These are phyloP conservation scores for Acephala macrosclerotiorum DNA, from an alignment of 2,329 filamentous ascomycete genomes.

Conservation along the genomic window DNA sequence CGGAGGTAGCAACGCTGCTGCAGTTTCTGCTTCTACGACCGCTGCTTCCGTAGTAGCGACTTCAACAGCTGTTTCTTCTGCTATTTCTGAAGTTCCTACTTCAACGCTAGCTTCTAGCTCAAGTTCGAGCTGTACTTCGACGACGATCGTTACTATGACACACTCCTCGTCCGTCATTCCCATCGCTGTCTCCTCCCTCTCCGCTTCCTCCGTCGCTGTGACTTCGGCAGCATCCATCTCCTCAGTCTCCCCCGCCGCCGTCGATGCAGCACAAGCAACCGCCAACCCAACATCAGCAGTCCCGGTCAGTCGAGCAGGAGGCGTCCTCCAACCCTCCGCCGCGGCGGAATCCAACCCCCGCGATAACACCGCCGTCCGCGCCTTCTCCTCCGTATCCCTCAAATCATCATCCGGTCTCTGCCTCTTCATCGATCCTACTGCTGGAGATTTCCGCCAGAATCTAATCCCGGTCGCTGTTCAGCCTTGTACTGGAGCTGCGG, in stretches of 20 bases:
- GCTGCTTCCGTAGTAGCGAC: constrained; percentile 9
- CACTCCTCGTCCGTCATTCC: not conserved
- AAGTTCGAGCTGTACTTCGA: constrained; percentile 16
- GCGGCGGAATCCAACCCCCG: constrained; percentile 54
- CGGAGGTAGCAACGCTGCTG: constrained; percentile 22
- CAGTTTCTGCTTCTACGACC: not conserved
- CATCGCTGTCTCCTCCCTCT: not conserved
- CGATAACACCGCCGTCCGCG: constrained; percentile 50
- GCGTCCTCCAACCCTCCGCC: constrained; percentile 56
- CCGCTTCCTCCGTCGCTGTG: constrained; percentile 1
- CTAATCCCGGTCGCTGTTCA: constrained; percentile 51
- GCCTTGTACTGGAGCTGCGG: constrained; percentile 47
- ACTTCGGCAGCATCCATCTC: constrained; percentile 14
- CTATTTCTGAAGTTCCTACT: constrained; percentile 9
- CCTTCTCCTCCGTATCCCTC: constrained; percentile 49
- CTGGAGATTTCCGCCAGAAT: constrained; percentile 54
- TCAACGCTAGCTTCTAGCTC: constrained; percentile 15
- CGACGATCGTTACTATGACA: constrained; percentile 19
- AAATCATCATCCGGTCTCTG: constrained; percentile 51
- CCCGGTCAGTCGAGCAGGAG: constrained; percentile 59
- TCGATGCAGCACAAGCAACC: constrained; percentile 2
- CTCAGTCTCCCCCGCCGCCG: constrained; percentile 15
- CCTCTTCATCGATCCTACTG: constrained; percentile 52
- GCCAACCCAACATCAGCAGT: constrained; percentile 50
- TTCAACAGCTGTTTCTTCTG: constrained; percentile 12